Base-by-base conservation (phyloP, 2,329 filamentous ascomycete species). In the Fusarium chuoi region DNA sequence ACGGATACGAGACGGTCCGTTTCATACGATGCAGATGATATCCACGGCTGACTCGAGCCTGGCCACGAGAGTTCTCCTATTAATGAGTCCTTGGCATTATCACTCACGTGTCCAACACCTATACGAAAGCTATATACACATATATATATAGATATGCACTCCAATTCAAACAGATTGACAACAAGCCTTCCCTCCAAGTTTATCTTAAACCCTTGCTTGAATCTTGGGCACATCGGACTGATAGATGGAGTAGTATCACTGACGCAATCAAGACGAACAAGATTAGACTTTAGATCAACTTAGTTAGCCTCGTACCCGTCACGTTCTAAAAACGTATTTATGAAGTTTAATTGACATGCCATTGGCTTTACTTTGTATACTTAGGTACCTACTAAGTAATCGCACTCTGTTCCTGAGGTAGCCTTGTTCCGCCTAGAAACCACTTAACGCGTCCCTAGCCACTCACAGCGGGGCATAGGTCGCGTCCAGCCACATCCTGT, bases 401-500 rank as follows among this genome's bases (percentile, higher is more conserved):
- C 28, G 36, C 62, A 22, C 26, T 30, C 28, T 38, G 42, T 35
- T 42, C 38, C 52, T 35, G 33, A 52, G 49, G 22, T 48, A 52
- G 44, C 42, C 30, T 54, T 49, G 64, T 49, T 56, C 48, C 45
- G 56, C 70, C 15, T 49, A 46, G 44, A 48, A 66, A 69, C 73
- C 76, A 79, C 78, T 79, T 79, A 75, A 79, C 77, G 78, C 78
- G 78, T 70, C 62, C 61, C 62, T 60, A 52, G 39, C 75, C 73
- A 75, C 62, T 74, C 62, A 66, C 62, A 73, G 78, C 75, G 75
- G 75, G 77, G 73, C 72, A 73, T 22, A 22, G 22, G 45, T 71
- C 76, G 78, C 76, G 78, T 77, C 75, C 64, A 75, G 56, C 73
- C 70, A 75, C 68, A 45, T 48, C 60, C 39, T 65, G 36, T 51